A percentile compares a stretch with the other conserved stretches of the same genome.
phyloP scores from a whole-genome alignment of 2,329 filamentous ascomycete genomes.

The Diplodia corticola region DNA sequence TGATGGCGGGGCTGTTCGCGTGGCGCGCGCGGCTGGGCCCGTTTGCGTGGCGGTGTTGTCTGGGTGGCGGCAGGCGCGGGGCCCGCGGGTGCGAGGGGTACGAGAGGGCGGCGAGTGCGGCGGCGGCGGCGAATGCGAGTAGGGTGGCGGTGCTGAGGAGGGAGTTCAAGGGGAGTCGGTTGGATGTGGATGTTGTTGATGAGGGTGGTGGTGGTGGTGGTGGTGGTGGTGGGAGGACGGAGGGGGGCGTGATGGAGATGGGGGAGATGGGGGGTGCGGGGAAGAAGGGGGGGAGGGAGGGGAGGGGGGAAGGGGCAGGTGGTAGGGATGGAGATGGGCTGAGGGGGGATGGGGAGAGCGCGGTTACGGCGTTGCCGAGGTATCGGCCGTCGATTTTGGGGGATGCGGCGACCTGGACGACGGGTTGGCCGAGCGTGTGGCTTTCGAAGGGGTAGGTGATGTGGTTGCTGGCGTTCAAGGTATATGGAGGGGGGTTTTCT shows the following conservation, averaged over 20 bases:
- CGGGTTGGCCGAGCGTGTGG: conserved; percentile 4
- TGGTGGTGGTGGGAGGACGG: no score
- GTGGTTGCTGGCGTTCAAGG: not conserved
- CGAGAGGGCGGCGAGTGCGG: not conserved
- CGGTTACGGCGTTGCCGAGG: conserved; percentile 11
- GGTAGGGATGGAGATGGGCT: not conserved
- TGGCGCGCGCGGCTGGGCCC: not conserved
- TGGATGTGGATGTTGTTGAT: not conserved
- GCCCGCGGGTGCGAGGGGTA: not conserved
- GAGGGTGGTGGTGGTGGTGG: not conserved
- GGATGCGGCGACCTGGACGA: not conserved
- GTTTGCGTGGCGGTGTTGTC: not conserved
- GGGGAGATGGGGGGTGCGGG: not conserved
- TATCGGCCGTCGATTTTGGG: conserved; percentile 14
- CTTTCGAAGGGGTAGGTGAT: not conserved
- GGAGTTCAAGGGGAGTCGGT: conserved; percentile 10
- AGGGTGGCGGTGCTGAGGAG: not conserved
- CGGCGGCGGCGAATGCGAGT: no score
- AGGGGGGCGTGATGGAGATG: no score
- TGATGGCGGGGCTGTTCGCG: not conserved
- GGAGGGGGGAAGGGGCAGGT: not conserved
- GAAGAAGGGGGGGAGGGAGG: not conserved
- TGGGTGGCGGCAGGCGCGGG: not conserved
- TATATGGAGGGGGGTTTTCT: no score
- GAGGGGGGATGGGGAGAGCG: not conserved